Conservation (phyloP, 805 yeast genomes). For the Pichia manshurica region DNA sequence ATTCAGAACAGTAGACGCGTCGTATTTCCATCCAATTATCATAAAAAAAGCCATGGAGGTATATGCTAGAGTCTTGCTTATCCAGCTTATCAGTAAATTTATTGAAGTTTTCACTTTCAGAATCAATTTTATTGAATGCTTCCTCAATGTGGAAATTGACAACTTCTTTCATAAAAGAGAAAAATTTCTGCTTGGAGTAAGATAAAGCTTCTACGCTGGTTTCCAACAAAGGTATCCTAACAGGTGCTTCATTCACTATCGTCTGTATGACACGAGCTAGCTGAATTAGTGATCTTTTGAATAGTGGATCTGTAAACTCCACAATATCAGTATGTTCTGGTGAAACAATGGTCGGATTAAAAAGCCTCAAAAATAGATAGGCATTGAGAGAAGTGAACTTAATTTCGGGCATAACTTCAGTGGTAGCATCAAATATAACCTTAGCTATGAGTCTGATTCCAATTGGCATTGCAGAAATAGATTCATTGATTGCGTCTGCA, state of each 20-base stretch:
- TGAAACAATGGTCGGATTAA: conserved; percentile 85
- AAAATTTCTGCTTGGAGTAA: conserved; percentile 35
- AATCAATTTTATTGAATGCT: conserved; percentile 9
- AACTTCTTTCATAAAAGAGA: conserved; percentile 35
- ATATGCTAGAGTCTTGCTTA: conserved; percentile 9
- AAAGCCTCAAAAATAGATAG: conserved; percentile 70
- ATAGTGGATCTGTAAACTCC: conserved; percentile 12
- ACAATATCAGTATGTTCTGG: conserved; percentile 54
- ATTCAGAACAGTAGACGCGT: conserved; percentile 18
- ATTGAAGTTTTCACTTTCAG: background rate
- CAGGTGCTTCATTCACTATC: conserved; percentile 76
- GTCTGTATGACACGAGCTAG: conserved; percentile 81
- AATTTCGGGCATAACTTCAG: conserved; percentile 59
- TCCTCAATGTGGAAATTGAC: conserved; percentile 17
- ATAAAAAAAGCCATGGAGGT: conserved; percentile 45
- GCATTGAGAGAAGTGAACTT: conserved; percentile 76
- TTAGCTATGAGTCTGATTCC: conserved; percentile 70
- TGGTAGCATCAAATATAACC: conserved; percentile 52
- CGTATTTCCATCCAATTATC: conserved; percentile 38
- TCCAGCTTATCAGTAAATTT: background rate
- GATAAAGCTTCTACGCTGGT: conserved; percentile 37
- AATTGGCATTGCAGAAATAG: conserved; percentile 56
- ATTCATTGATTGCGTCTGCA: conserved; percentile 52
- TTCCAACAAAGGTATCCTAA: conserved; percentile 54
- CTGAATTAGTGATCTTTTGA: conserved; percentile 63